Conservation (phyloP, 2,329 filamentous ascomycete genomes). For the Aspergillus viridinutans region DNA sequence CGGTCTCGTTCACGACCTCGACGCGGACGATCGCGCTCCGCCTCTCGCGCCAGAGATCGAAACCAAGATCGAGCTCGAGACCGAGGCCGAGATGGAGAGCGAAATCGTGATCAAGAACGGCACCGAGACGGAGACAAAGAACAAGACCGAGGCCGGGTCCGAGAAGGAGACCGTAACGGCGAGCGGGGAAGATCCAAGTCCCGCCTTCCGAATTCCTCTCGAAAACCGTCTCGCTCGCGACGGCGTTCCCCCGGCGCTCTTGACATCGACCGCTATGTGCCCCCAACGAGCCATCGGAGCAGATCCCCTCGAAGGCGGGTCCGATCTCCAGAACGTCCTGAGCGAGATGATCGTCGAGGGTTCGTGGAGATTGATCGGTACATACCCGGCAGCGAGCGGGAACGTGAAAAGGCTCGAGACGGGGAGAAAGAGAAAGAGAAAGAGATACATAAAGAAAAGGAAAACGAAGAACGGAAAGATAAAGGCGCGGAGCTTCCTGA, state of each 20-base stretch:
- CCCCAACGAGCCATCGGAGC: slow-evolving; percentile 38
- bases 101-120: slow-evolving; percentile 4
- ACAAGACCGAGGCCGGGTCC: slow-evolving; percentile 7
- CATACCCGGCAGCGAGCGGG: slow-evolving; percentile 35
- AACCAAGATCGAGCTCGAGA: slow-evolving; percentile 10
- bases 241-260: slow-evolving; percentile 29
- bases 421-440: slow-evolving; percentile 14
- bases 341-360: slow-evolving; percentile 29
- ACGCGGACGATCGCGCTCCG: slow-evolving; percentile 14
- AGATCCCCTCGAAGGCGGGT: slow-evolving; percentile 38
- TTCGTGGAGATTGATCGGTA: slow-evolving; percentile 44
- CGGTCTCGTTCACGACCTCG: slow-evolving; percentile 12
- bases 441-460: slow-evolving; percentile 5
- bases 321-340: slow-evolving; percentile 34
- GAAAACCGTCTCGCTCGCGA: slow-evolving; percentile 31
- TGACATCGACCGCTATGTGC: slow-evolving; percentile 44
- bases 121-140: slow-evolving; percentile 1
- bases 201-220: slow-evolving; percentile 13
- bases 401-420: slow-evolving; percentile 23
- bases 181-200: slow-evolving; percentile 14
- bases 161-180: slow-evolving; percentile 17
- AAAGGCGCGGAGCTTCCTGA: slow-evolving; percentile 17
- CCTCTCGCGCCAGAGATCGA: slow-evolving; percentile 9
- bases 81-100: slow-evolving; percentile 8
- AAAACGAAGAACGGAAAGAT: slow-evolving; percentile 13